Evolutionary conservation across 2,329 filamentous ascomycete genomes (phyloP), one percentile per base, ranked within the genome.

Genomic region (Diaporthe vaccinii): DNA sequence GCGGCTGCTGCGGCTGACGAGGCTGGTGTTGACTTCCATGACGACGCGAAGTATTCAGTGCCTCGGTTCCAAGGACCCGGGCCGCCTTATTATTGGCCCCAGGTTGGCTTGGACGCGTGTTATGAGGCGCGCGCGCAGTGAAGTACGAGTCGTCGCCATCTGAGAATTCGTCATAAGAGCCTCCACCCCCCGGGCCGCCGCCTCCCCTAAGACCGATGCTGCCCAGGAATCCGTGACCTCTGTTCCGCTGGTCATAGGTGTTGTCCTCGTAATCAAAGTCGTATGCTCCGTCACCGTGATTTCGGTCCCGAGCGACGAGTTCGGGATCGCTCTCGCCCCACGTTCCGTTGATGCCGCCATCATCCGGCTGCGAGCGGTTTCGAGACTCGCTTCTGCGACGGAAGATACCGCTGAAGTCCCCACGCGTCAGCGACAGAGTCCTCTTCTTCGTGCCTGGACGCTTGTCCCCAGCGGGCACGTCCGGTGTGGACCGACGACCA

Each of bases 341-440:
- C 51, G 83, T 85, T 1, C 89, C 89, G 76, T 91, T 91, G 78
- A 90, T 90, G 4, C 88, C 89, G 31, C 87, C 89, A 58, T 89
- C 87, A 71, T 89, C 85, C 1, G 82, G 81, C 49, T 81, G 78
- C 70, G 82, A 77, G 79, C 84, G 71, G 81, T 83, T 80, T 80
- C 85, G 77, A 80, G 86, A 82, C 80, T 84, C 80, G 81, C 87
- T 84, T 25, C 83, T 82, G 28, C 83, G 83, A 20, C 88, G 84
- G 74, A 85, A 82, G 53, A 90, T 84, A 55, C 86, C 80, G 1
- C 85, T 85, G 28, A 87, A 85, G 74, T 90, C 88, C 17, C 86
- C 89, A 28, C 88, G 87, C 9, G 89, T 91, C 8, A 93, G 85
- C 3, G 92, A 94, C 73, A 93, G 83, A 0, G 91, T 92, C 39